phyloP scores from a whole-genome alignment of 2,329 filamentous ascomycete species.

The Ampelomyces quisqualis region DNA sequence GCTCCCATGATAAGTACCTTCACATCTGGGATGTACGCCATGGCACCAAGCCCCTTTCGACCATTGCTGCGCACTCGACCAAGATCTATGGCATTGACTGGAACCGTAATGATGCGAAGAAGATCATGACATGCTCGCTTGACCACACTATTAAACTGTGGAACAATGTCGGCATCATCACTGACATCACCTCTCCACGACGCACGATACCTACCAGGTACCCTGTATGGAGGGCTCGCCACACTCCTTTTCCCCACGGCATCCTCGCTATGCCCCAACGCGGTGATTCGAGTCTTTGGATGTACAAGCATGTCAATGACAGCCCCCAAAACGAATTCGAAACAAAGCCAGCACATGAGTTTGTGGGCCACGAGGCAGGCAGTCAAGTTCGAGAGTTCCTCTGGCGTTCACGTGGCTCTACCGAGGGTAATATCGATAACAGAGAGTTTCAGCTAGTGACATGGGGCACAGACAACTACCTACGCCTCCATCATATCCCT shows the following conservation, averaged over 20 bases:
- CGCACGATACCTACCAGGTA: conserved; percentile 79
- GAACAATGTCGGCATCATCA: conserved; percentile 68
- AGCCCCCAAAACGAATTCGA: conserved; percentile 33
- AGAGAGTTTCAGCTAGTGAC: conserved; percentile 91
- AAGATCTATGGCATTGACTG: conserved; percentile 97
- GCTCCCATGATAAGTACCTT: conserved; percentile 83
- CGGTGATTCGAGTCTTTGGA: conserved; percentile 78
- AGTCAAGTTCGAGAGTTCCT: conserved; percentile 82
- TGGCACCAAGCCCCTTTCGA: conserved; percentile 73
- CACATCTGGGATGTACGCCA: conserved; percentile 89
- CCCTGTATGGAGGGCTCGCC: conserved; percentile 86
- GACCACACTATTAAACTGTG: conserved; percentile 93
- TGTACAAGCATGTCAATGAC: conserved; percentile 68
- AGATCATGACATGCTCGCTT: conserved; percentile 82
- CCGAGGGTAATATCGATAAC: conserved; percentile 69
- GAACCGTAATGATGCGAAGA: conserved; percentile 74
- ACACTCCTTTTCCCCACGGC: conserved; percentile 86
- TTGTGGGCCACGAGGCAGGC: conserved; percentile 55
- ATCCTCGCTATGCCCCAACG: conserved; percentile 90
- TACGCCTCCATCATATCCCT: conserved; percentile 75
- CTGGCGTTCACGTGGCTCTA: conserved; percentile 74
- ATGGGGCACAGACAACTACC: conserved; percentile 83
- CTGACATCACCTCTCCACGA: conserved; percentile 38
- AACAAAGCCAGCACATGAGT: conserved; percentile 47
- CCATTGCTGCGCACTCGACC: conserved; percentile 83